These are phyloP conservation scores for Boletus sp. DNA, from an alignment of 768 basidiomycete genomes.

Conservation along the genomic window DNA sequence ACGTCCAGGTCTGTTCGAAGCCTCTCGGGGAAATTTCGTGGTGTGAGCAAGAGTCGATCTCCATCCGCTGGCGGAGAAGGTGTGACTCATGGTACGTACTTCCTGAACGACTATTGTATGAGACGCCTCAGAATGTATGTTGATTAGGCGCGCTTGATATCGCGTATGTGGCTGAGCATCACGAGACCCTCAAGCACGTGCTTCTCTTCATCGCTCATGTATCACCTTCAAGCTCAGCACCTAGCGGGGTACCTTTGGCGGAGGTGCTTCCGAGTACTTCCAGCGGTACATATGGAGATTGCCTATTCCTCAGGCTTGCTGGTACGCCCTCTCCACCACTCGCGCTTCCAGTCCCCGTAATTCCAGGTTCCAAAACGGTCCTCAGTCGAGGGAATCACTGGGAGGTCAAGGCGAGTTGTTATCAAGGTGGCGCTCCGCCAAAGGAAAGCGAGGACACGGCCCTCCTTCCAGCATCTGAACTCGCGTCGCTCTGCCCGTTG, in stretches of 20 bases:
- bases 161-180: constrained; percentile 69
- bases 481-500: constrained; percentile 30
- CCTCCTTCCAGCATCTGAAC: too few species aligned
- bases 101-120: background rate
- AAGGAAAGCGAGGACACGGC: background rate
- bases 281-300: constrained; percentile 44
- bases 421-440: background rate
- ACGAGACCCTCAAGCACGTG: constrained; percentile 80
- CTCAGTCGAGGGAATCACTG: constrained; percentile 38
- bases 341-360: constrained; percentile 51
- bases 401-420: too few species aligned
- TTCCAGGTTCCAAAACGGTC: constrained; percentile 60
- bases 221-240: constrained; percentile 12
- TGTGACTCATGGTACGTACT: constrained; percentile 17
- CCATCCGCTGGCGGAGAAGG: constrained; percentile 10
- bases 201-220: constrained; percentile 60
- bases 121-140: background rate
- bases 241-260: constrained; percentile 50
- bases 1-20: constrained; percentile 14
- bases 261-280: constrained; percentile 55
- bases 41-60: constrained; percentile 22
- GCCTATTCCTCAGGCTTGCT: constrained; percentile 61
- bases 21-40: constrained; percentile 22
- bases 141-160: constrained; percentile 36
- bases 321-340: constrained; percentile 55